A percentile compares a stretch with the other conserved stretches of the same genome.
Evolutionary conservation across 441 rosid genomes (phyloP).

Genomic region (Viola pubescens): DNA sequence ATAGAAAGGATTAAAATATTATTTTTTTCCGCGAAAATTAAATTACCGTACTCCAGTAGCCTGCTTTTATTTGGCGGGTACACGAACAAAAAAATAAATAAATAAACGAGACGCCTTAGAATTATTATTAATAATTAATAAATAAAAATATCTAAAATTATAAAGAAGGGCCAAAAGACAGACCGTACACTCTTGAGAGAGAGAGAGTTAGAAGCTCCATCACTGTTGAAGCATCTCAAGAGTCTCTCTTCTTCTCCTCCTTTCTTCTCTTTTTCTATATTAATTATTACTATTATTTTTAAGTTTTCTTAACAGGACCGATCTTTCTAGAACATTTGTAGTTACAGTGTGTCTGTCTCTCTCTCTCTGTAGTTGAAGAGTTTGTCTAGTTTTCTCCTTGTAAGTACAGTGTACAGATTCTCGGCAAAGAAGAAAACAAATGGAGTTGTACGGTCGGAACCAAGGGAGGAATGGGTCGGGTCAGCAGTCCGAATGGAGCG

Average conservation of each 20-base stretch:
- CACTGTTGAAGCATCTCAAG: neutral
- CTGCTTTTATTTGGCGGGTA: too few relatives aligned
- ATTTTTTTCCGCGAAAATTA: too few relatives aligned
- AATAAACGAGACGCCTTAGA: too few relatives aligned
- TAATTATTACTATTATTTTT: conserved; percentile 18
- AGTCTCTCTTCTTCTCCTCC: conserved; percentile 5
- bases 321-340: conserved; percentile 20
- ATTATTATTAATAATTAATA: too few relatives aligned
- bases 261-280: neutral
- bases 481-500: conserved; percentile 46
- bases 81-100: too few relatives aligned
- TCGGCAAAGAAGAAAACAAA: conserved; percentile 3
- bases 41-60: too few relatives aligned
- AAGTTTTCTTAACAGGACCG: conserved; percentile 5
- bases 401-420: conserved; percentile 31
- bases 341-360: neutral
- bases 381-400: neutral
- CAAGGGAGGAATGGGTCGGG: conserved; percentile 44
- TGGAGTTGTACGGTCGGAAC: conserved; percentile 71
- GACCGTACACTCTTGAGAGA: too few relatives aligned
- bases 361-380: neutral
- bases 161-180: too few relatives aligned
- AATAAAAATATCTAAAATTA: too few relatives aligned
- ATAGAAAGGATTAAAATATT: too few relatives aligned
- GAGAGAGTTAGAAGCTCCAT: too few relatives aligned